These are phyloP conservation scores for Colletotrichum eremochloae DNA, from an alignment of 2,329 filamentous ascomycete species.

Conservation along the genomic window DNA sequence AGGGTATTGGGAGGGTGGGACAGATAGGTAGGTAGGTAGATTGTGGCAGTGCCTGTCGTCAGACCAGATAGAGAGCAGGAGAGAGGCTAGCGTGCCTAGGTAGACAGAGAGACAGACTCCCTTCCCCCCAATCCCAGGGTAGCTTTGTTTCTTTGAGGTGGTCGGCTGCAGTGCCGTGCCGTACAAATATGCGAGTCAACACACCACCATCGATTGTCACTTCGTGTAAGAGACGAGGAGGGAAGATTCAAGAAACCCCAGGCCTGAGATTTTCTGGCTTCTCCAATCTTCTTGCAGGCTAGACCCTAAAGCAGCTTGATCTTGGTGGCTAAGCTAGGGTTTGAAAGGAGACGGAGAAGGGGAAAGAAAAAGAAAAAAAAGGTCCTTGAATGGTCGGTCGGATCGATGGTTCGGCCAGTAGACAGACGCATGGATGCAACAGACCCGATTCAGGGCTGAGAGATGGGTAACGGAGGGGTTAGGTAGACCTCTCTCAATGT, in stretches of 20 bases:
- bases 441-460: constrained; percentile 24
- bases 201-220: background rate
- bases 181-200: background rate
- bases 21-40: background rate
- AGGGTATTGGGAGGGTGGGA: background rate
- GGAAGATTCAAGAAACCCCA: background rate
- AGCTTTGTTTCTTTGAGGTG: background rate
- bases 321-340: constrained; percentile 2
- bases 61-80: background rate
- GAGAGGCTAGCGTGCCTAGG: too few species aligned
- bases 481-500: too few species aligned
- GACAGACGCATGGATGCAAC: constrained; percentile 6
- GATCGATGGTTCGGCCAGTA: constrained; percentile 8
- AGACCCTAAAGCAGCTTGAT: constrained; percentile 4
- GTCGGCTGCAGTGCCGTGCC: background rate
- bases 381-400: constrained; percentile 10
- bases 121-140: background rate
- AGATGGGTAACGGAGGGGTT: background rate
- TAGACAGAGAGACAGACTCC: too few species aligned
- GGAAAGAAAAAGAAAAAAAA: background rate
- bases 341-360: too few species aligned
- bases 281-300: background rate
- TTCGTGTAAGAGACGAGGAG: background rate
- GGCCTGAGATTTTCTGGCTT: background rate
- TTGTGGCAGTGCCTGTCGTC: constrained; percentile 35